Evolutionary conservation across 2,329 filamentous ascomycete species (phyloP).

Genomic region (Botryotinia narcissicola): DNA sequence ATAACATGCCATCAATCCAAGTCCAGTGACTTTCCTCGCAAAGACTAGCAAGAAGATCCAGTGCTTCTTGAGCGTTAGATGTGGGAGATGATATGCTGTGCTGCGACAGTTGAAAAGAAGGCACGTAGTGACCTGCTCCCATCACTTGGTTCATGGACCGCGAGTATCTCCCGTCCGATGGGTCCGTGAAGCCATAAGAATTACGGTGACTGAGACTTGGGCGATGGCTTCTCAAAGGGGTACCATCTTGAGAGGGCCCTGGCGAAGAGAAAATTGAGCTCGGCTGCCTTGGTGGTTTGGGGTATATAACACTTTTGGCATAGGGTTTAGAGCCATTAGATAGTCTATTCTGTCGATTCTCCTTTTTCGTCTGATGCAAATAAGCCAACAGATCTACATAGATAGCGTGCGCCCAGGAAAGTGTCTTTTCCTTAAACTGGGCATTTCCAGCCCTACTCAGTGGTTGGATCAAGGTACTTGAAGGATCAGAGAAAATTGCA

Average conservation of each 20-base stretch:
- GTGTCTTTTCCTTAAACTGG: slow-evolving; percentile 65
- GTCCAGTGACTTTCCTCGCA: slow-evolving; percentile 80
- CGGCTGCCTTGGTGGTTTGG: slow-evolving; percentile 44
- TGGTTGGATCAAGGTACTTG: slow-evolving; percentile 30
- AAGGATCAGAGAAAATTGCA: slow-evolving; percentile 22
- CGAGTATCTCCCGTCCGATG: slow-evolving; percentile 23
- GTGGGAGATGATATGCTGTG: slow-evolving; percentile 26
- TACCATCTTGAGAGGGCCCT: neutral
- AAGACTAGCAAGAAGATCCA: slow-evolving; percentile 69
- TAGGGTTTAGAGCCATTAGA: slow-evolving; percentile 40
- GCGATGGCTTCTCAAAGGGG: neutral
- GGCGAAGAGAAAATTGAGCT: slow-evolving; percentile 30
- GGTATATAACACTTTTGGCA: slow-evolving; percentile 54
- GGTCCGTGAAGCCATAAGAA: slow-evolving; percentile 13
- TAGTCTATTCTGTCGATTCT: slow-evolving; percentile 39
- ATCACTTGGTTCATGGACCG: slow-evolving; percentile 28
- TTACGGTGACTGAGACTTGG: slow-evolving; percentile 7
- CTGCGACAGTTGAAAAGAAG: slow-evolving; percentile 29
- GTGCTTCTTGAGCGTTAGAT: slow-evolving; percentile 56
- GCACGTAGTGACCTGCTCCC: slow-evolving; percentile 33
- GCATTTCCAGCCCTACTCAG: slow-evolving; percentile 36
- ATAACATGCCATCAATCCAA: slow-evolving; percentile 90
- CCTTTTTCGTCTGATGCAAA: slow-evolving; percentile 58
- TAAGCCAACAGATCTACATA: slow-evolving; percentile 69
- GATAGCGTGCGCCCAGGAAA: slow-evolving; percentile 68